Evolutionary conservation across 805 yeast species (phyloP).

Genomic region (Candida oleophila): DNA sequence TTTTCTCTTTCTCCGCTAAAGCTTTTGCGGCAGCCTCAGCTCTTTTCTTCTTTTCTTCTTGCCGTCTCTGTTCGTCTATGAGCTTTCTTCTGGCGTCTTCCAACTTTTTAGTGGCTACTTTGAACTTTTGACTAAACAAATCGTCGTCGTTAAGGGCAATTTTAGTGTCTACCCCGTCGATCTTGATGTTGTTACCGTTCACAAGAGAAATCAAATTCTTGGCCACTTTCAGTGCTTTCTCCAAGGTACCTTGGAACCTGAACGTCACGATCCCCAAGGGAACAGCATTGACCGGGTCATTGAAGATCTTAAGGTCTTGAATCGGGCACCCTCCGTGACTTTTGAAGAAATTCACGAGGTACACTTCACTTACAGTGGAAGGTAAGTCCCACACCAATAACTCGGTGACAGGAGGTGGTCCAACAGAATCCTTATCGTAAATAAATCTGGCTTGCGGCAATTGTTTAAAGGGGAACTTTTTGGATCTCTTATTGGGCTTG

Average conservation of each 20-base stretch:
- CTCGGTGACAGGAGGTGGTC: constrained; percentile 70
- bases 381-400: constrained; percentile 70
- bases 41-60: constrained; percentile 27
- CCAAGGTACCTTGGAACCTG: constrained; percentile 55
- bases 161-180: constrained; percentile 53
- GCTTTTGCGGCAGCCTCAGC: constrained; percentile 3
- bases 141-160: constrained; percentile 52
- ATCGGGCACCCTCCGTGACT: constrained; percentile 58
- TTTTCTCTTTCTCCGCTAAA: constrained; percentile 1
- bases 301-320: constrained; percentile 54
- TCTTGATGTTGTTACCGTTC: constrained; percentile 31
- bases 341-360: constrained; percentile 51
- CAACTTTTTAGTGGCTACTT: constrained; percentile 28
- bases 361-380: constrained; percentile 46
- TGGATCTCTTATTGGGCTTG: constrained; percentile 39
- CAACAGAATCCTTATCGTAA: constrained; percentile 72
- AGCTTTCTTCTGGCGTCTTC: constrained; percentile 32
- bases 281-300: constrained; percentile 73
- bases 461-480: constrained; percentile 41
- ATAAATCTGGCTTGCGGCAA: constrained; percentile 42
- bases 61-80: constrained; percentile 15
- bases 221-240: constrained; percentile 42
- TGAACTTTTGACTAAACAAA: constrained; percentile 31
- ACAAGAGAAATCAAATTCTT: constrained; percentile 27
- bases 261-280: constrained; percentile 73